Base-by-base conservation (phyloP, 495 filamentous ascomycete species). In the Neurospora sp. region DNA sequence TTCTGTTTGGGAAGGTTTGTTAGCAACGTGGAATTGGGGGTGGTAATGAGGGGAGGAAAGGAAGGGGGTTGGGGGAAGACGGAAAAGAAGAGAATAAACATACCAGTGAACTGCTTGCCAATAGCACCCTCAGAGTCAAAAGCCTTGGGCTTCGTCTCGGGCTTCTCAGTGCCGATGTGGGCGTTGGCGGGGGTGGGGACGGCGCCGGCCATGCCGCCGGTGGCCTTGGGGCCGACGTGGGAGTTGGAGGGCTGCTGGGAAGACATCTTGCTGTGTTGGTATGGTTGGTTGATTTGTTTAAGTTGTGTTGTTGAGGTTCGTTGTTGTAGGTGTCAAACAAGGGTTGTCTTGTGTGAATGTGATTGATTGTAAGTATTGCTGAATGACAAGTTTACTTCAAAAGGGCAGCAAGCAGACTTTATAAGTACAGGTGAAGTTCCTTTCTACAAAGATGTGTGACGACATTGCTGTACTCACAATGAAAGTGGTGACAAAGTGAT, bases 31-130 rank as follows among this genome's bases (percentile, higher is more conserved):
- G 14, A 8, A 5, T 20, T 1, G 14, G 8, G 31, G 31, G 31
- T 27, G 27, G 27, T 27, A 27, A 27, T 27, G 27, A 27, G 27
- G 27, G 27, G 27, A 27, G 27, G 31, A 31, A 2, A 31, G 31
- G 31, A 31, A 31, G 31, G 31, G 31, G 27, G 27, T 27, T 27
- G 27, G 27, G 27, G 27, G 27, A 27, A 27, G 27, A 2, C 1
- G 27, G 27, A 27, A 27, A 27, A 27, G 27, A 27, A 35, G 31
- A 35, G 69, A 66, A 10, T 35, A 69, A n/a, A 73, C 74, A 48
- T 59, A 79, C 77, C 78, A 14, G 78, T 81, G 38, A 83, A 84
- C 71, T 84, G 80, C 72, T 82, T 82, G 9, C 83, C 82, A 44
- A 83, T 76, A 0, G 78, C 77, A 14, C 83, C 82, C 31, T 77